phyloP scores from a whole-genome alignment of 176 grass and related monocot genomes.

The Tillandsia fasciculata region DNA sequence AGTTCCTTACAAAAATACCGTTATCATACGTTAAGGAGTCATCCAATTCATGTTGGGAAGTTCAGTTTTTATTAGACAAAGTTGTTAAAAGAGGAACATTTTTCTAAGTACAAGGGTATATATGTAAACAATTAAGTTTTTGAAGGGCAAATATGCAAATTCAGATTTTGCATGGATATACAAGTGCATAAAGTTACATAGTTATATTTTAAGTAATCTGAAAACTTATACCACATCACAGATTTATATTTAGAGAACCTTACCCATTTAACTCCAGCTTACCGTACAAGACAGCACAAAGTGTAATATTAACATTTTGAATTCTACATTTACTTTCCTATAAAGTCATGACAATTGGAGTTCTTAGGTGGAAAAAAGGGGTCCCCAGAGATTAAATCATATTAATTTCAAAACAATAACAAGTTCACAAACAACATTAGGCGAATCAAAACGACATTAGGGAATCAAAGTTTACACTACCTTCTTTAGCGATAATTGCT shows the following conservation, averaged over 20 bases:
- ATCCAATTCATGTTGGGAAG: too few relatives aligned
- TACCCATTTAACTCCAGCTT: not conserved
- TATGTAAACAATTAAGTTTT: too few relatives aligned
- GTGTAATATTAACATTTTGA: not conserved
- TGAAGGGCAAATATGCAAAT: too few relatives aligned
- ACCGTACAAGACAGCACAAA: not conserved
- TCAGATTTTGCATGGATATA: too few relatives aligned
- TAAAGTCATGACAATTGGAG: not conserved
- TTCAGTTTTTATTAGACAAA: too few relatives aligned
- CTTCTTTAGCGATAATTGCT: conserved; percentile 70
- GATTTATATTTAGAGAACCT: not conserved
- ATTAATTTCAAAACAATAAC: not conserved
- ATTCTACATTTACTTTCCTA: not conserved
- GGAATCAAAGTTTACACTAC: conserved; percentile 23
- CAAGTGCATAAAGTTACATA: too few relatives aligned
- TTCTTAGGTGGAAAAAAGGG: not conserved
- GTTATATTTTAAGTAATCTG: too few relatives aligned
- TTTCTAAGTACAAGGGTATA: too few relatives aligned
- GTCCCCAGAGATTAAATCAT: not conserved
- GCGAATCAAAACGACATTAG: not conserved
- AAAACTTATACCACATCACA: not conserved
- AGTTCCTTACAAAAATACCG: too few relatives aligned
- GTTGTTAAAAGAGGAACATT: too few relatives aligned
- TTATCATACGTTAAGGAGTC: too few relatives aligned
- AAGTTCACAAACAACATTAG: not conserved